Base-by-base conservation (phyloP, 1,284 basidiomycete genomes). In the Athelia sp. region DNA sequence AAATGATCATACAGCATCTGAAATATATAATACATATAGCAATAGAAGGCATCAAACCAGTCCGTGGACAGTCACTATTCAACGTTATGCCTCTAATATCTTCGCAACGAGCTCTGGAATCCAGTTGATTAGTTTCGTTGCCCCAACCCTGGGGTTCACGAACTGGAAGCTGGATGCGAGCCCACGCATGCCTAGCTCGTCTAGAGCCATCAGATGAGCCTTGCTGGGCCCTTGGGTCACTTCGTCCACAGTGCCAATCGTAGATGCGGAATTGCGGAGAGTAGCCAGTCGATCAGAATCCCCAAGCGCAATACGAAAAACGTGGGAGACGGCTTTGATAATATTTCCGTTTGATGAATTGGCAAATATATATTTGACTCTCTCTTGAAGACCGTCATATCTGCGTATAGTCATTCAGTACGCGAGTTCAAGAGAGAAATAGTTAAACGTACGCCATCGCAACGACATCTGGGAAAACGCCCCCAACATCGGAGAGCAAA, bases 371-470 rank as follows among this genome's bases (percentile, higher is more conserved):
- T 87, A 84, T 54, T 82, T 84, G 61, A 93, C 82, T 53, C 82
- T 82, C 48, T 91, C 89, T 59, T 90, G 82, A 44, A 93, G 62
- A 42, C 78, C 78, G 51, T 93, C 90, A 58, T 90, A 93, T 14
- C 90, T 93, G 53, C 8, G n/a, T 38, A 29, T 29, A 23, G 23
- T 46, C 50, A 43, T 32, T 54, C 19, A 55, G 45, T 17, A 50
- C 26, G 23, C 29, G 43, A 48, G 45, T 29, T n/a, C 11, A 42
- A 51, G 42, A 19, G 36, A 18, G 47, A 43, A 18, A 48, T 24
- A 47, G 51, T 56, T 19, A 36, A 45, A 78, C 88, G 57, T 67
- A 91, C 88, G 81, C 76, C 64, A 90, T 76, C 2, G 81, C 73
- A n/a, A 91, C 73, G 11, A 84, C 76, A 19, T 93, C 87, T 1